A percentile compares a stretch with the other conserved stretches of the same genome.
Evolutionary conservation across 208 protist genomes (phyloP).

Genomic region (Trypanosoma cruzi): DNA sequence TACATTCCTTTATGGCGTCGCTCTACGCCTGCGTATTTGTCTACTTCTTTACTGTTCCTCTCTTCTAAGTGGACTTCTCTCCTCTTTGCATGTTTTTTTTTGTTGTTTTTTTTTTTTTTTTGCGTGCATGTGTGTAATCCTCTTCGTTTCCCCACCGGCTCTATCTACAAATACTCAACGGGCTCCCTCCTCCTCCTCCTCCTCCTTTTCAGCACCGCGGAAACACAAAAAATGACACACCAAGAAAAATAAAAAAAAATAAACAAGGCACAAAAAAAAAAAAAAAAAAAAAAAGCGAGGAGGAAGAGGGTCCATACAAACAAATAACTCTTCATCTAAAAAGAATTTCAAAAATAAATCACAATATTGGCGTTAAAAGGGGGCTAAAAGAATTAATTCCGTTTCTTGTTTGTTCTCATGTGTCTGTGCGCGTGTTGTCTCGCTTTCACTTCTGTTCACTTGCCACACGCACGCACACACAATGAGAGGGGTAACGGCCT

Average conservation of each 20-base stretch:
- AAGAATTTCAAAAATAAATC: not conserved
- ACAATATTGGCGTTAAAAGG: not conserved
- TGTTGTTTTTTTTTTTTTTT: slow-evolving; percentile 4
- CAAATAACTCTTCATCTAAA: slow-evolving; percentile 3
- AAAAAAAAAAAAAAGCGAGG: not conserved
- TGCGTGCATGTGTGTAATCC: too few relatives aligned
- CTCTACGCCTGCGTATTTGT: too few relatives aligned
- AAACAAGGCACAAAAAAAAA: slow-evolving; percentile 6
- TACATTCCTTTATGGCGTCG: too few relatives aligned
- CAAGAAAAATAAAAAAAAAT: not conserved
- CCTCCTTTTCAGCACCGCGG: too few relatives aligned
- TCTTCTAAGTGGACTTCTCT: too few relatives aligned
- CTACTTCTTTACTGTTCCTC: too few relatives aligned
- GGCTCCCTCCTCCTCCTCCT: too few relatives aligned
- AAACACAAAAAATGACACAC: not conserved
- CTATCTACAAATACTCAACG: too few relatives aligned
- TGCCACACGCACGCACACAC: not conserved
- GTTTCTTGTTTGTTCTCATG: not conserved
- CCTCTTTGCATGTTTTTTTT: not conserved
- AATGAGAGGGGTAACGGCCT: not conserved
- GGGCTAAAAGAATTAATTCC: not conserved
- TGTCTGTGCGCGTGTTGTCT: not conserved
- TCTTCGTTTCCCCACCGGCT: too few relatives aligned
- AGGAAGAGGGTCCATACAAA: not conserved
- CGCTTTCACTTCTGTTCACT: not conserved